Evolutionary conservation across 768 basidiomycete genomes (phyloP), one percentile per base, ranked within the genome.

Genomic region (Dioszegia aurantiaca): DNA sequence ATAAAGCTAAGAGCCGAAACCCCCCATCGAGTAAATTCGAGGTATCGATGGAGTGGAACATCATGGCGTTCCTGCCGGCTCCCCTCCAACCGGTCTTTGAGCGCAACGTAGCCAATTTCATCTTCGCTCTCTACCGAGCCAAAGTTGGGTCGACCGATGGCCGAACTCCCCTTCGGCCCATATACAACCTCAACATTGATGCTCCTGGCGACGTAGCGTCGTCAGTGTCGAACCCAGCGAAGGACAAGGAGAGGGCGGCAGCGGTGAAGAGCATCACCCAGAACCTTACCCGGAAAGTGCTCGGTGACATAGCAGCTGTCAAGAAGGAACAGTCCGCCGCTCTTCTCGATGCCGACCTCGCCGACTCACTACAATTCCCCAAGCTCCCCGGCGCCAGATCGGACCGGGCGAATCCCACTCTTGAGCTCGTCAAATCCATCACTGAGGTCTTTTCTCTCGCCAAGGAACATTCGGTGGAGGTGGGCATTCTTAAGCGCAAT

Each of bases 361-460:
- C 73, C n/a, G 67, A 63, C 12, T 58, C 71, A 1, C 88, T 91
- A 76, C 75, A 79, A 0, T 99, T 99, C 77, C 94, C 94, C 0
- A 67, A 86, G 31, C 84, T 90, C 11, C 92, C 94, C 1, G 95
- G 95, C 12, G 86, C 89, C 2, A 82, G 92, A 70, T 83, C 92
- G 16, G 82, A 84, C 40, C 78, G 89, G 57, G 84, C 82, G 1
- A 89, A 93, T 64, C 89, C 93, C 0, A 78, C 85, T 0, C 84
- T 98, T 23, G 93, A 99, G 76, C 86, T 94, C 60, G 80, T 89
- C 79, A 99, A 98, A 76, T 87, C 86, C 60, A 77, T 83, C 4
- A 92, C 89, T 66, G 90, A 90, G 2, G 83, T 88, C 0, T 86
- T 94, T 67, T 81, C 80, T 0, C 82, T 97, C 16, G 85, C 87